These are phyloP conservation scores for Rhinocladiella similis DNA, from an alignment of 2,329 filamentous ascomycete genomes.

Conservation along the genomic window DNA sequence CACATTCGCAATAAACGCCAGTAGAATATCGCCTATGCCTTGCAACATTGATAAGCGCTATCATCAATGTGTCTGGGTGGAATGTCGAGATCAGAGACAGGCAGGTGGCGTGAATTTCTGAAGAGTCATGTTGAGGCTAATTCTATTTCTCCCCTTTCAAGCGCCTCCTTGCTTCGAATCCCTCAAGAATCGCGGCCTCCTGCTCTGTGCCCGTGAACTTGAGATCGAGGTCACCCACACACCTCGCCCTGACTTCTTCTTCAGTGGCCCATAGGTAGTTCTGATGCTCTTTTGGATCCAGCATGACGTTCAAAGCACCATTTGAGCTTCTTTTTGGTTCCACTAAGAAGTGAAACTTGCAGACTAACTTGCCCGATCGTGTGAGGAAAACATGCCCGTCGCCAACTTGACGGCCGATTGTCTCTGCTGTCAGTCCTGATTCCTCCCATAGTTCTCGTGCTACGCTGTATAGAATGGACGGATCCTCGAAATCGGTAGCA, in stretches of 20 bases:
- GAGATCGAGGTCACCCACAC: background rate
- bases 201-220: constrained; percentile 2
- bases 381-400: constrained; percentile 25
- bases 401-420: constrained; percentile 44
- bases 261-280: constrained; percentile 39
- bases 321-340: constrained; percentile 33
- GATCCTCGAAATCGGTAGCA: constrained; percentile 47
- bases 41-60: too few species aligned
- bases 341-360: constrained; percentile 41
- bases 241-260: constrained; percentile 31
- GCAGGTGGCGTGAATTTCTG: too few species aligned
- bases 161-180: background rate
- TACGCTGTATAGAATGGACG: constrained; percentile 49
- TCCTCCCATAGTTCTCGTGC: constrained; percentile 55
- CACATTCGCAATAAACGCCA: too few species aligned
- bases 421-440: constrained; percentile 48
- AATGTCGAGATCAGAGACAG: too few species aligned
- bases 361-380: constrained; percentile 26
- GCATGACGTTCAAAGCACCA: constrained; percentile 24
- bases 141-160: background rate
- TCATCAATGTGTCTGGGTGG: too few species aligned
- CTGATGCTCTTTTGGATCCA: constrained; percentile 39
- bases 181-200: constrained; percentile 1
- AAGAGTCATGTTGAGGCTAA: background rate
- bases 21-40: too few species aligned